phyloP scores from a whole-genome alignment of 352 stramenopile species.

The Paralagenidium karlingii region DNA sequence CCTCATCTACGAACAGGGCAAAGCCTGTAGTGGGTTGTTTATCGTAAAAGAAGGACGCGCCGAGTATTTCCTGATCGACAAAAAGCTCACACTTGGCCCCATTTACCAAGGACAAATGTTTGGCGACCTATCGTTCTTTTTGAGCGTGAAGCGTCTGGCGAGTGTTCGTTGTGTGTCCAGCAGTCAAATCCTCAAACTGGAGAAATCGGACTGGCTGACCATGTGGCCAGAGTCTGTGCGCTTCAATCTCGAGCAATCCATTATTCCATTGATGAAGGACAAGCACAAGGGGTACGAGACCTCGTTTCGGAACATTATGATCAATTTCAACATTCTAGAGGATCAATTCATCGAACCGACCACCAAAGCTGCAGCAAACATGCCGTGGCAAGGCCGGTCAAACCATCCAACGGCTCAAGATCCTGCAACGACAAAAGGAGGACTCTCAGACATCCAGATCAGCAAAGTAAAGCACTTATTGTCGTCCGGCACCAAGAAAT shows the following conservation, averaged over 20 bases:
- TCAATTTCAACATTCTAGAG: slow-evolving; percentile 33
- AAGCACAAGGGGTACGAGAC: slow-evolving; percentile 21
- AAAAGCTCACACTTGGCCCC: slow-evolving; percentile 21
- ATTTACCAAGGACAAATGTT: slow-evolving; percentile 22
- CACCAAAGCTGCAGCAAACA: slow-evolving; percentile 4
- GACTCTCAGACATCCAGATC: no score
- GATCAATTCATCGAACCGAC: slow-evolving; percentile 12
- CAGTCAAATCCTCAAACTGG: slow-evolving; percentile 47
- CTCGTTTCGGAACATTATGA: slow-evolving; percentile 39
- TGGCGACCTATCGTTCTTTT: slow-evolving; percentile 52
- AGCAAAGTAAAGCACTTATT: no score
- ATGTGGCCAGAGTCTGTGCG: slow-evolving; percentile 31
- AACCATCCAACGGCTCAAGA: no score
- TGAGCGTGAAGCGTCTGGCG: slow-evolving; percentile 26
- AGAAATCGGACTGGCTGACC: slow-evolving; percentile 26
- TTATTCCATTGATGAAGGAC: slow-evolving; percentile 18
- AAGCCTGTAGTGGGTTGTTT: slow-evolving; percentile 23
- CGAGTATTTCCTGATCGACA: slow-evolving; percentile 24
- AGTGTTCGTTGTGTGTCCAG: slow-evolving; percentile 31
- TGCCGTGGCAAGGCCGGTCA: no score
- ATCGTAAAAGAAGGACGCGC: slow-evolving; percentile 33
- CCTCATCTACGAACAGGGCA: slow-evolving; percentile 35
- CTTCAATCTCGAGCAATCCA: slow-evolving; percentile 17
- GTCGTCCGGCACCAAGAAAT: no score
- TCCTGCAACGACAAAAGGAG: no score